Conservation (phyloP, 2,329 filamentous ascomycete species). For the Fusarium foetens region DNA sequence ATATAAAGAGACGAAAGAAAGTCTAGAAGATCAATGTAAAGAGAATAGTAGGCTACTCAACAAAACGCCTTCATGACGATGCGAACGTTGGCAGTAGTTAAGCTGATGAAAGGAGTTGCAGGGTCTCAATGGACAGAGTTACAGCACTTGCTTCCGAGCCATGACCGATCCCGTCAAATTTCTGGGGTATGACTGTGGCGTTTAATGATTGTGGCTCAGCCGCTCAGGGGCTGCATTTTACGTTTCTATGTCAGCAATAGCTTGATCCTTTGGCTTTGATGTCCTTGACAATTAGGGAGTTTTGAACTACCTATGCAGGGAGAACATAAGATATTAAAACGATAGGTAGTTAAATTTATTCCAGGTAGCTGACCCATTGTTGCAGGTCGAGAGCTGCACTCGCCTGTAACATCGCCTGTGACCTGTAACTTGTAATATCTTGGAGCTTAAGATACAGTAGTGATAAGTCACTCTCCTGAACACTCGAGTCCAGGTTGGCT, state of each 20-base stretch:
- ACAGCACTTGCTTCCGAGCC: constrained; percentile 17
- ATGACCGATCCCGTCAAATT: constrained; percentile 15
- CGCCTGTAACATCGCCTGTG: not conserved
- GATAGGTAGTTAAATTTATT: not conserved
- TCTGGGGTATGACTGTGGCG: constrained; percentile 34
- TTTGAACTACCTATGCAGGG: too few relatives aligned
- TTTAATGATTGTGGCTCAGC: constrained; percentile 24
- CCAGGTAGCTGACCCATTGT: not conserved
- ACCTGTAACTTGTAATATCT: not conserved
- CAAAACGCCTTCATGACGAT: constrained; percentile 30
- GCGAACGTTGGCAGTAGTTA: constrained; percentile 6
- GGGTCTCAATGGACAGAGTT: constrained; percentile 35
- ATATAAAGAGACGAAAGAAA: not conserved
- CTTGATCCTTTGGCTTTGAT: not conserved
- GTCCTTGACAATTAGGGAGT: not conserved
- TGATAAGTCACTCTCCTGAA: not conserved
- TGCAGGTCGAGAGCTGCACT: not conserved
- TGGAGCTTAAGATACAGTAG: not conserved
- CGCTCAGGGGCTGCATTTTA: constrained; percentile 15
- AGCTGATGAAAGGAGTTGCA: constrained; percentile 39
- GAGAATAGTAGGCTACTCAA: constrained; percentile 10
- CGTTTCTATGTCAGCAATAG: not conserved
- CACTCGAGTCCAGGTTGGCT: not conserved
- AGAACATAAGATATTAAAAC: not conserved
- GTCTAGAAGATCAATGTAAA: not conserved